Conservation (phyloP, 305 asterid genomes). For the Plantago lanceolata region DNA sequence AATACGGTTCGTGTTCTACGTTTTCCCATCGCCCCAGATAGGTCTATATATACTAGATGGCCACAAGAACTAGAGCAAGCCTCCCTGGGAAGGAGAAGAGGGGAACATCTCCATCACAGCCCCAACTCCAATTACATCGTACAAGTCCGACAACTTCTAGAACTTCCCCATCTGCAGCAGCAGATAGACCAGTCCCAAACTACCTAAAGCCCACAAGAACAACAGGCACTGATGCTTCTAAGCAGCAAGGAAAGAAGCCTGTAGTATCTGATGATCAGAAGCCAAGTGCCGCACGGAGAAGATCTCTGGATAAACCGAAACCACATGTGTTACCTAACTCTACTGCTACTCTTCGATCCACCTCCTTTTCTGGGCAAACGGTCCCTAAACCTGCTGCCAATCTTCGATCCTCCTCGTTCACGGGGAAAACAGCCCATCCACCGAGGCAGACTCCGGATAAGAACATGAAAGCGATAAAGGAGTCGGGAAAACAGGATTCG, state of each 20-base stretch:
- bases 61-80: conserved; percentile 44
- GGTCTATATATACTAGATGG: conserved; percentile 40
- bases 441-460: conserved; percentile 31
- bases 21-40: too few relatives aligned
- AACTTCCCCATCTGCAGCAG: conserved; percentile 22
- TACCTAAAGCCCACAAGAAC: conserved; percentile 36
- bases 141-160: conserved; percentile 30
- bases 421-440: conserved; percentile 16
- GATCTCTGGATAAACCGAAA: conserved; percentile 52
- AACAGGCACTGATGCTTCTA: conserved; percentile 21
- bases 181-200: conserved; percentile 32
- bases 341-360: conserved; percentile 21
- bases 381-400: conserved; percentile 24
- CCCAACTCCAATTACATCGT: conserved; percentile 4
- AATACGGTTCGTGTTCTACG: too few relatives aligned
- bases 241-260: conserved; percentile 35
- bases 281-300: conserved; percentile 31
- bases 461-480: conserved; percentile 29
- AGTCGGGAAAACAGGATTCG: conserved; percentile 25
- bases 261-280: conserved; percentile 14
- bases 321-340: conserved; percentile 31
- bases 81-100: conserved; percentile 39
- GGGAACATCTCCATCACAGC: conserved; percentile 31
- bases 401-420: conserved; percentile 35
- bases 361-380: conserved; percentile 28